Base-by-base conservation (phyloP, 805 yeast genomes). In the Barnettozyma vustinii region DNA sequence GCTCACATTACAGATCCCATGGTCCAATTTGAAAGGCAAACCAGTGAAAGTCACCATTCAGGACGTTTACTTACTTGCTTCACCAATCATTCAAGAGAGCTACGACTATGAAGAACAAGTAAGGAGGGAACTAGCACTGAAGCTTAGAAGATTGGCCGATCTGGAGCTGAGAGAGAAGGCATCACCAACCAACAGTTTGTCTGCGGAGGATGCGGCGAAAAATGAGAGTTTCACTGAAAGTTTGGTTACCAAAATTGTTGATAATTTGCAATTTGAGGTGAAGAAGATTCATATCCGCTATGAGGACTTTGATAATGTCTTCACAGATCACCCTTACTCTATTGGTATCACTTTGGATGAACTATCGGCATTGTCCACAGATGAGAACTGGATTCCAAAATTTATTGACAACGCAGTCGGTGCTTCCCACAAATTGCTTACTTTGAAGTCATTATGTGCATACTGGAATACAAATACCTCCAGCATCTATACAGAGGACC, bases 1-100 rank as follows among this genome's bases (percentile, higher is more conserved):
- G 56, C 73, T 94, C 54, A 85, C 96, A 0, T 70, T 94, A 47
- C 96, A 87, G 62, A 92, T 94, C 36, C 99, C 99, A 0, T 95
- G 98, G 97, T 84, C 97, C 1, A 94, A 90, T 61, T 71, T 95
- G 55, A 91, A 91, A 62, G 83, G 87, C 19, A 87, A 91, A 60
- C 98, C 99, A 0, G 98, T 92, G 8, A 88, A 87, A 63, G 79
- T 94, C 13, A 71, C 80, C 12, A 84, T 94, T 50, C 92, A 94
- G 57, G 94, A 94, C 63, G 92, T 90, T 12, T 90, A 84, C 58
- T 63, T 94, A 25, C 71, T 95, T 33, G 95, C 95, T 1, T 72
- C 83, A 2, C 97, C 98, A 1, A 80, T 82, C 19, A 66, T 81
- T 5, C 70, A 79, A 37, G 75, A 76, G 15, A 80, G 76, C 15